Evolutionary conservation across 306 rosid genomes (phyloP), one percentile per base, ranked within the genome.

Genomic region (Corylus avellana): DNA sequence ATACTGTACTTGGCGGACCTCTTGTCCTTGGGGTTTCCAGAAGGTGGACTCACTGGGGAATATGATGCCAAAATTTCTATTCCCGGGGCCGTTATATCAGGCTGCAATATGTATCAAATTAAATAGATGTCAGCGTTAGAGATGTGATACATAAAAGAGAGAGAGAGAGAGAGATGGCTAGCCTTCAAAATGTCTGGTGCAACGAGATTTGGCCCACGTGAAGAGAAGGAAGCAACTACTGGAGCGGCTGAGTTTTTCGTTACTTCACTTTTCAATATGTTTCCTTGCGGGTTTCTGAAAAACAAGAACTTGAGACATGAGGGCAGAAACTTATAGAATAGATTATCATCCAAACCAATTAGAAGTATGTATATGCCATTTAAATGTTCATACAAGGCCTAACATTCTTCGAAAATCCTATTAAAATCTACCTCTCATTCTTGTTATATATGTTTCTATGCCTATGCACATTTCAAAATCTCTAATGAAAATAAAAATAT

Each of bases 1-100:
- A 85, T 59, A 11, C 17, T 74, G 62, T 69, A 85, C 3, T 74
- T 44, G 2, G 70, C 78, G 12, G 62, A 47, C 57, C 83, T 69
- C 18, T 69, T 69, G 4, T 81, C 79, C 2, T 4, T 7, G 2
- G 8, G 8, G 13, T 0, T 0, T 0, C 0, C 0, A 44, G 83
- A 74, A 10, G 79, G 83, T 1, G 71, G 7, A 7, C 8, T 44
- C 10, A 5, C 4, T 1, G 79, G 89, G 6, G 89, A 77, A 64
- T n/a, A 83, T 17, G 89, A 70, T 53, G 87, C 87, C 67, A 83
- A 58, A 22, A 86, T 83, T 2, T 80, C 20, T 0, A 80, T 63
- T 37, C 85, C 83, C 0, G 83, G 89, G 10, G 85, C 87, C 61
- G 73, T 63, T 49, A 83, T 71, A 51, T 86, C 87, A 13, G 85